Evolutionary conservation across 2,329 filamentous ascomycete genomes (phyloP).

Genomic region (Lecanicillium sp.): DNA sequence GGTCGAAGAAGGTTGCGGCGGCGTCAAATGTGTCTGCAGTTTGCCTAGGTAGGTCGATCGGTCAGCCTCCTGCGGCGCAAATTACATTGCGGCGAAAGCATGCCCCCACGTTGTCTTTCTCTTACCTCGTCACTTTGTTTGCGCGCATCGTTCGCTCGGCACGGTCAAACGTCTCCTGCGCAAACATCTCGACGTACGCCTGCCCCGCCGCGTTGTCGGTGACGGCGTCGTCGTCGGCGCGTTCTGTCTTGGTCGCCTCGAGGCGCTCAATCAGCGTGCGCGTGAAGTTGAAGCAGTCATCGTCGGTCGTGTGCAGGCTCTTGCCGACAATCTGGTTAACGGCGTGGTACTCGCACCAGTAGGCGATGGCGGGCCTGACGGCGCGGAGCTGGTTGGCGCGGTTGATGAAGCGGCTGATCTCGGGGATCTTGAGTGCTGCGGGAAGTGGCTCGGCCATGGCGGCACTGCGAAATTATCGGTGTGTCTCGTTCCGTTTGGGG

Average conservation of each 20-base stretch:
- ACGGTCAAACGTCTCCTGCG: slow-evolving; percentile 76
- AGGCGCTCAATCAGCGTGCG: slow-evolving; percentile 84
- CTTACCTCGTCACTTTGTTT: slow-evolving; percentile 74
- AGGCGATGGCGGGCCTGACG: slow-evolving; percentile 81
- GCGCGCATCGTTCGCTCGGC: slow-evolving; percentile 77
- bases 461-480: no score
- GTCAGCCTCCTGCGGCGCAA: not conserved
- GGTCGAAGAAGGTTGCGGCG: slow-evolving; percentile 84
- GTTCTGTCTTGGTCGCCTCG: slow-evolving; percentile 55
- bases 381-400: slow-evolving; percentile 79
- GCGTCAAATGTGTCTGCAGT: slow-evolving; percentile 93
- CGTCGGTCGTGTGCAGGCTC: slow-evolving; percentile 69
- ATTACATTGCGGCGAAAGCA: no score
- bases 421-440: slow-evolving; percentile 61
- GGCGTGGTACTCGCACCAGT: slow-evolving; percentile 94
- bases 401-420: slow-evolving; percentile 77
- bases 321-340: slow-evolving; percentile 85
- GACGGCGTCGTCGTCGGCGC: slow-evolving; percentile 74
- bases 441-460: slow-evolving; percentile 57
- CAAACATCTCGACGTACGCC: slow-evolving; percentile 93
- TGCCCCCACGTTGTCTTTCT: not conserved
- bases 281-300: slow-evolving; percentile 76
- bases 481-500: no score
- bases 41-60: slow-evolving; percentile 48
- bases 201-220: slow-evolving; percentile 79